These are phyloP conservation scores for Arabidopsis thaliana DNA, from an alignment of 345 rosid genomes.

Conservation along the genomic window DNA sequence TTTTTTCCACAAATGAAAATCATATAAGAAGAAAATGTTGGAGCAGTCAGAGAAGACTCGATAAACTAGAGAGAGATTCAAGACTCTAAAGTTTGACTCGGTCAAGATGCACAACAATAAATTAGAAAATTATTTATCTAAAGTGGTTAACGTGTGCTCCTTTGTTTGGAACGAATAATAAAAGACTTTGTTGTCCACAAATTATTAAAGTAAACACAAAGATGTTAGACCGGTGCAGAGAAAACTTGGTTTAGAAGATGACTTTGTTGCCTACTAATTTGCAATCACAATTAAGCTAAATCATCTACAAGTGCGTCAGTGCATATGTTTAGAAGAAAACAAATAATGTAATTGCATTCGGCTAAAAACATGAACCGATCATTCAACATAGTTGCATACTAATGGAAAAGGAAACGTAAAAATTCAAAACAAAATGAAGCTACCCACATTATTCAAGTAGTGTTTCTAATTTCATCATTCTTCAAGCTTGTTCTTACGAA, in stretches of 20 bases:
- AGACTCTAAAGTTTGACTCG: not conserved
- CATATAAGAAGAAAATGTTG: slow-evolving; percentile 6
- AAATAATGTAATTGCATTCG: no score
- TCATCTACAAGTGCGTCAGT: no score
- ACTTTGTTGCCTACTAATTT: no score
- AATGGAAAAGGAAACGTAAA: not conserved
- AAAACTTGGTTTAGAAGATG: not conserved
- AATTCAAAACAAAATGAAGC: not conserved
- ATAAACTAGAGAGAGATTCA: not conserved
- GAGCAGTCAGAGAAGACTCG: not conserved
- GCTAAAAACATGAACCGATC: no score
- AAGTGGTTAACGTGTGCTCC: not conserved
- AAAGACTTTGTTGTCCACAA: not conserved
- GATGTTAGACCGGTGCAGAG: not conserved
- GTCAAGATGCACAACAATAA: not conserved
- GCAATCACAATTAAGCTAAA: no score
- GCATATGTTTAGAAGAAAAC: no score
- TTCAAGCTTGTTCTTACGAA: not conserved
- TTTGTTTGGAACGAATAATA: not conserved
- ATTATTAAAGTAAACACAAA: not conserved
- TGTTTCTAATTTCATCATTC: no score
- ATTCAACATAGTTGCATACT: no score
- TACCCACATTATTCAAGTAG: not conserved
- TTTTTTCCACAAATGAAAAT: not conserved
- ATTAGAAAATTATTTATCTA: not conserved